phyloP scores from a whole-genome alignment of 2,329 filamentous ascomycete species.

The Pestalotiopsis sp. region DNA sequence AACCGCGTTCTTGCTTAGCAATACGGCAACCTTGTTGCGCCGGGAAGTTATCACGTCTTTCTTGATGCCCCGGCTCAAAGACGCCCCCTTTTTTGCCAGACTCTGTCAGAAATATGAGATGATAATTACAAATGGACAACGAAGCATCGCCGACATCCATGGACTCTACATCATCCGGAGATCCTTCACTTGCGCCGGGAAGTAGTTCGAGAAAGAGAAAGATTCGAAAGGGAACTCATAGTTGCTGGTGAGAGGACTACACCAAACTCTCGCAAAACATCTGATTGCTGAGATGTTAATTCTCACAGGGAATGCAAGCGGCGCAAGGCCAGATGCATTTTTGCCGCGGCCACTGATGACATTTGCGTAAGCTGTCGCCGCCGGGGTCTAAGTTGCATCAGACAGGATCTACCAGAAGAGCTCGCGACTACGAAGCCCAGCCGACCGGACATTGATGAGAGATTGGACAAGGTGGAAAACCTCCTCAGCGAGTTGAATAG shows the following conservation, averaged over 20 bases:
- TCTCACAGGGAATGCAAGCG: not conserved
- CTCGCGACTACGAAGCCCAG: not conserved
- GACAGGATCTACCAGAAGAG: not conserved
- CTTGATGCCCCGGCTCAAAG: not conserved
- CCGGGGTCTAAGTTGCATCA: not conserved
- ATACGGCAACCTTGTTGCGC: not conserved
- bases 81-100: not conserved
- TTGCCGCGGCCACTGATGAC: not conserved
- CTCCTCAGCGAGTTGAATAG: not conserved
- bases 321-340: not conserved
- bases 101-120: not conserved
- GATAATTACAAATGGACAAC: not conserved
- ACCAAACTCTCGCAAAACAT: not conserved
- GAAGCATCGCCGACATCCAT: not conserved
- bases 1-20: not conserved
- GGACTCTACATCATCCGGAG: not conserved
- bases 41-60: not conserved
- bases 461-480: conserved; percentile 1
- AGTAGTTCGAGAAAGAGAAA: not conserved
- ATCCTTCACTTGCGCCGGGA: not conserved
- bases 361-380: not conserved
- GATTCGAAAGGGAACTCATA: conserved; percentile 1
- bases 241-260: not conserved
- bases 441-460: not conserved
- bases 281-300: not conserved